phyloP scores from a whole-genome alignment of 2,329 filamentous ascomycete genomes.

The Gaeumannomyces sp. region DNA sequence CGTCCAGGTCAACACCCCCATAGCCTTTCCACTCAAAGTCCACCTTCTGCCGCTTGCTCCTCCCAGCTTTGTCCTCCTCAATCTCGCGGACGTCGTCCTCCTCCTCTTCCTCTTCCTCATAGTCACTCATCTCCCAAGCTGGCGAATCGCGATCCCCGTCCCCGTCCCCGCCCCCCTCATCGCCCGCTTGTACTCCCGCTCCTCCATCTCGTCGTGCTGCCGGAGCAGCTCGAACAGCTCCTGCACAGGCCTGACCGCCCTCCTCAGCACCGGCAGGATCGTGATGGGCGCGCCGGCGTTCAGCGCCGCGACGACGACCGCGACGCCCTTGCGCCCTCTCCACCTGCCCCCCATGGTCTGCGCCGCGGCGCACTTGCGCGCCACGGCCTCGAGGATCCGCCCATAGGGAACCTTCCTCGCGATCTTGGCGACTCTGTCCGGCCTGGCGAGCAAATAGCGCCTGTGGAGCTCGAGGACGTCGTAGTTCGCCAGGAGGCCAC shows the following conservation, averaged over 20 bases:
- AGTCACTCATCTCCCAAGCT: too few species aligned
- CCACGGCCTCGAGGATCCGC: neutral
- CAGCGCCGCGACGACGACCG: conserved; percentile 4
- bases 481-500: neutral
- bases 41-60: too few species aligned
- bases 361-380: neutral
- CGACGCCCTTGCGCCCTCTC: conserved; percentile 8
- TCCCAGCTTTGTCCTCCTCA: too few species aligned
- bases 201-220: too few species aligned
- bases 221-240: neutral
- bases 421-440: neutral
- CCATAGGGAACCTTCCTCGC: neutral
- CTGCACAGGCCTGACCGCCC: neutral
- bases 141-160: too few species aligned
- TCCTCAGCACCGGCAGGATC: neutral
- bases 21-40: too few species aligned
- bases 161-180: too few species aligned
- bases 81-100: too few species aligned
- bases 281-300: conserved; percentile 8
- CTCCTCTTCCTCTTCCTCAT: too few species aligned
- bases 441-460: neutral
- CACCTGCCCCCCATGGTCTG: conserved; percentile 7
- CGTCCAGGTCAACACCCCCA: too few species aligned
- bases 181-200: too few species aligned
- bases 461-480: neutral